phyloP scores from a whole-genome alignment of 441 rosid genomes.

The Hura crepitans region DNA sequence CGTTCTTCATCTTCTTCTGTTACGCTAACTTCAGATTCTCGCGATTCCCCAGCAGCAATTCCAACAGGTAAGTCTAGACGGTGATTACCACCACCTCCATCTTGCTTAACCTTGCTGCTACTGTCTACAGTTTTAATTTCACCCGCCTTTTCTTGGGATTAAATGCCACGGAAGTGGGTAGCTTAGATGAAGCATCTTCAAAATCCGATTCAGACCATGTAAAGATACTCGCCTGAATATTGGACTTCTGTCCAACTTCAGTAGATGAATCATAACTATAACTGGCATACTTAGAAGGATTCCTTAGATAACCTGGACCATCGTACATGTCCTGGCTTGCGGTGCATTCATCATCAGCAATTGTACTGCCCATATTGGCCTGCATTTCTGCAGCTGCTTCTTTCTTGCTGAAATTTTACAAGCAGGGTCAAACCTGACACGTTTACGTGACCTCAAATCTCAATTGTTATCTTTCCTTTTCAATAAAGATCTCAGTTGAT shows the following conservation, averaged over 20 bases:
- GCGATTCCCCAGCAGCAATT: conserved; percentile 40
- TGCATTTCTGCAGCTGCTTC: conserved; percentile 31
- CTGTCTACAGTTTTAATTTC: conserved; percentile 20
- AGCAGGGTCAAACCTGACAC: conserved; percentile 70
- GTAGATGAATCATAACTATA: conserved; percentile 52
- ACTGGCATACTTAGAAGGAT: conserved; percentile 65
- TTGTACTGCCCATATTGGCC: conserved; percentile 32
- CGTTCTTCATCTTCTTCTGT: conserved; percentile 67
- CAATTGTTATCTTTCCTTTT: conserved; percentile 53
- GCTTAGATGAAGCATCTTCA: conserved; percentile 31
- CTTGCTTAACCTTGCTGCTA: conserved; percentile 26
- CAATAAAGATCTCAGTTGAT: conserved; percentile 56
- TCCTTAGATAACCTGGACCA: conserved; percentile 62
- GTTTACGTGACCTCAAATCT: conserved; percentile 53
- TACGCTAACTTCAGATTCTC: conserved; percentile 39
- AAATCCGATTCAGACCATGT: conserved; percentile 17
- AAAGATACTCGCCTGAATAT: conserved; percentile 43
- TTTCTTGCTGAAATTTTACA: conserved; percentile 22
- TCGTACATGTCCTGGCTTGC: conserved; percentile 26
- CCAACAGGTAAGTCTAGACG: conserved; percentile 27
- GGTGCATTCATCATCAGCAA: conserved; percentile 20
- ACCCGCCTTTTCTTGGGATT: conserved; percentile 50
- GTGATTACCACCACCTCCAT: conserved; percentile 13
- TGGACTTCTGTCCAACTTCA: conserved; percentile 63
- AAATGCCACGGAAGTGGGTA: conserved; percentile 54